These are phyloP conservation scores for Tolypocladium ovalisporum DNA, from an alignment of 2,329 filamentous ascomycete genomes.

Conservation along the genomic window DNA sequence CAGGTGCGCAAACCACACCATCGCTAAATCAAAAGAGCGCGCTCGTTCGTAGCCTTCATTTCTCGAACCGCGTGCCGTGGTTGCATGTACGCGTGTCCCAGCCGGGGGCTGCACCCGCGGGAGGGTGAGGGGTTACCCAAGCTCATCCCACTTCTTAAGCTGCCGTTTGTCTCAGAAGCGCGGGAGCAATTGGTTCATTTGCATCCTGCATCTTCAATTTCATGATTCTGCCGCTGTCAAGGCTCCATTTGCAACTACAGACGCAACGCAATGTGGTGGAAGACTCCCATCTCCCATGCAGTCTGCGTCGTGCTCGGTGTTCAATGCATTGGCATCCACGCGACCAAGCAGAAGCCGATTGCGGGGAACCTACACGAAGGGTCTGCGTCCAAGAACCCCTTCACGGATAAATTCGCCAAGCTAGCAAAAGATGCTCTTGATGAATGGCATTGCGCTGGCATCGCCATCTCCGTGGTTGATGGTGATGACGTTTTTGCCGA, in stretches of 20 bases:
- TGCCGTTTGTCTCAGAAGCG: too few relatives aligned
- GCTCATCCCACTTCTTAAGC: neutral
- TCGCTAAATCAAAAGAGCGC: too few relatives aligned
- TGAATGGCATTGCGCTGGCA: slow-evolving; percentile 15
- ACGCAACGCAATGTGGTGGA: neutral
- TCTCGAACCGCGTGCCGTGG: too few relatives aligned
- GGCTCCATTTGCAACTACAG: neutral
- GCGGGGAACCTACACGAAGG: neutral
- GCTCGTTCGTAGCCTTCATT: too few relatives aligned
- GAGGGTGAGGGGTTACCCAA: neutral
- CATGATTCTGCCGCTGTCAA: neutral
- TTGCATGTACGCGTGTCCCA: too few relatives aligned
- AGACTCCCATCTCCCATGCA: neutral
- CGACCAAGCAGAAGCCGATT: neutral
- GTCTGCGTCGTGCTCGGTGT: neutral
- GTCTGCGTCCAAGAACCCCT: neutral
- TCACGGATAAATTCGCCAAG: slow-evolving; percentile 7
- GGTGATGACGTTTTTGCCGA: slow-evolving; percentile 12
- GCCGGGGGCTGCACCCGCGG: neutral
- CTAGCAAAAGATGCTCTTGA: slow-evolving; percentile 8
- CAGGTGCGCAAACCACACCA: too few relatives aligned
- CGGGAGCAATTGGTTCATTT: too few relatives aligned
- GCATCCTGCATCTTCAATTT: neutral
- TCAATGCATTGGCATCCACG: neutral
- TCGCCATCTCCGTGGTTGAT: slow-evolving; percentile 17